phyloP scores from a whole-genome alignment of 257 asterid genomes.

The Przewalskia tangutica region DNA sequence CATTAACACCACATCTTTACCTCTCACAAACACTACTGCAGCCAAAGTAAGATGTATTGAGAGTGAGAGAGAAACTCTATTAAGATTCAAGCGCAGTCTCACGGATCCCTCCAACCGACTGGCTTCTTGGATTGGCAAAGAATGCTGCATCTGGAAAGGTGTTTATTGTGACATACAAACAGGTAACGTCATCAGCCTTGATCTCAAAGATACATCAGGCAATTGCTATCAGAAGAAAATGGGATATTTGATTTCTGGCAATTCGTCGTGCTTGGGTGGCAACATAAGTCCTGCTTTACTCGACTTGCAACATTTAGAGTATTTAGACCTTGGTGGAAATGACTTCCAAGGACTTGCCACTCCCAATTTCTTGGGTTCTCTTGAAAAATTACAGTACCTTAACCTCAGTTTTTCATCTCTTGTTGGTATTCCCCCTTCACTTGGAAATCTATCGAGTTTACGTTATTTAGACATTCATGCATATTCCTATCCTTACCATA shows the following conservation, averaged over 20 bases:
- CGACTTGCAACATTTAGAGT: constrained; percentile 3
- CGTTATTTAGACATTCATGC: background rate
- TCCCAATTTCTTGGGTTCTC: constrained; percentile 17
- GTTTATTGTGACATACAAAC: constrained; percentile 6
- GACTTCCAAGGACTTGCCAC: constrained; percentile 4
- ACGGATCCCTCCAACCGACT: constrained; percentile 12
- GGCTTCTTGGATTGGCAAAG: constrained; percentile 18
- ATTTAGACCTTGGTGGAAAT: constrained; percentile 21
- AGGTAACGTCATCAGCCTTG: constrained; percentile 3
- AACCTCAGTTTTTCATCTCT: constrained; percentile 9
- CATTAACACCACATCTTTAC: background rate
- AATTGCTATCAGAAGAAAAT: constrained; percentile 1
- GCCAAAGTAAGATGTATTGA: background rate
- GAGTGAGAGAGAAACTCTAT: constrained; percentile 12
- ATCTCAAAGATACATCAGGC: background rate
- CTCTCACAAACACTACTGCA: background rate
- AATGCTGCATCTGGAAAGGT: constrained; percentile 17
- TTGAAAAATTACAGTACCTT: constrained; percentile 11
- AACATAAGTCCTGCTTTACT: constrained; percentile 14
- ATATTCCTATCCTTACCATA: background rate
- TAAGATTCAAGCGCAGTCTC: constrained; percentile 10
- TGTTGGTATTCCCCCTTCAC: constrained; percentile 13
- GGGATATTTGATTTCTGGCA: background rate
- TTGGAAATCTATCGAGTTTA: constrained; percentile 20
- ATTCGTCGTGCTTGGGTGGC: constrained; percentile 6